Evolutionary conservation across 1,139 yeast genomes (phyloP), one percentile per base, ranked within the genome.

Genomic region (Nakaseomyces sp.): DNA sequence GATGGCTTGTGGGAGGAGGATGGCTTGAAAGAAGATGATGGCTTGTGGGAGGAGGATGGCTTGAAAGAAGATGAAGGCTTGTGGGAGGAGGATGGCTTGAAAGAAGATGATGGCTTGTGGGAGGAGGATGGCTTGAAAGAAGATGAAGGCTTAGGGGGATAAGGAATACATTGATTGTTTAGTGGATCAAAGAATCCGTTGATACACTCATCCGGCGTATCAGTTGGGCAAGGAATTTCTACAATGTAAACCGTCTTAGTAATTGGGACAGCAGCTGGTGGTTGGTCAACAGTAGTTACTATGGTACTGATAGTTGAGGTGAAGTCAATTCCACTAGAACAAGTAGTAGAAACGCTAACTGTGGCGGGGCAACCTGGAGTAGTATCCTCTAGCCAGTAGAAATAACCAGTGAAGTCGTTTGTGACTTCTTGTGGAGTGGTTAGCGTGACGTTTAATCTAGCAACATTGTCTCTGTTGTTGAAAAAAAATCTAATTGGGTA

Each of bases 391-490:
- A 32, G n/a, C 25, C 22, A 32, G 25, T 18, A 32, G 15, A 32
- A 32, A 32, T 32, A 32, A 19, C 25, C 37, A 5, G 22, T 17
- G 15, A 32, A 32, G 12, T 32, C 37, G 3, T 18, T 32, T 17
- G 25, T 32, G 6, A 10, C 9, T 8, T 32, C 37, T 10, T 6
- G 7, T 17, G 22, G 25, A 5, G 37, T 32, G 1, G n/a, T 17
- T 10, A 32, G 15, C 7, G 37, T 18, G 8, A 32, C 22, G 4
- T 32, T 32, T 2, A 32, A 19, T 12, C 12, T 10, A 10, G 37
- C 37, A 9, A 18, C 25, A 32, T 32, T 18, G 13, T 32, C 37
- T 19, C 37, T 17, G 24, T 32, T 32, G 25, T 32, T 32, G n/a
- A 18, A 32, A 13, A 32, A 32, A 18, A 32, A 18, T 19, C 37